Base-by-base conservation (phyloP, 2,329 filamentous ascomycete species). In the Endoconidiophora laricicola region DNA sequence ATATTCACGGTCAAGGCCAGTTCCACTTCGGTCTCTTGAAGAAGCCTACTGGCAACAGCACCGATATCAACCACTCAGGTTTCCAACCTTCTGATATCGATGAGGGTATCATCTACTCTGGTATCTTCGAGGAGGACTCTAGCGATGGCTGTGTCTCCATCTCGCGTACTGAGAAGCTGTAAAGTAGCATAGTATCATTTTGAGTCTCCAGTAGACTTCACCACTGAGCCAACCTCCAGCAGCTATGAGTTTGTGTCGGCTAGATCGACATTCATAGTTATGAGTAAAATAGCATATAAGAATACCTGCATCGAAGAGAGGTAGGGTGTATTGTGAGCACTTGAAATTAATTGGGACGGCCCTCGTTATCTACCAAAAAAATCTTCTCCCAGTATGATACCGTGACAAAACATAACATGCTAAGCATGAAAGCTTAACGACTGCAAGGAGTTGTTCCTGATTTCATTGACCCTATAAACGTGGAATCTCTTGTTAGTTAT, bases 11-110 rank as follows among this genome's bases (percentile, higher is more conserved):
- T 20, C 58, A 64, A 42, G 62, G 63, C 22, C 56, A 63, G 41
- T 72, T 70, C 60, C 77, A 81, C 59, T 70, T 80, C 47, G 77
- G 77, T 36, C 59, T 79, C 1, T 63, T 81, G 52, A 80, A 80
- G 69, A 79, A 79, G 66, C 69, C 72, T 4, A 66, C 71, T 44
- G 65, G 71, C 49, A 55, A 60, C 33, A 62, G 61, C 29, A 58
- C 56, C 43, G 68, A 75, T 56, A 65, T 74, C 38, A 66, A 65
- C 42, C 68, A 68, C 58, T 58, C 65, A 38, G 73, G 70, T 4
- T 66, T 64, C 55, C 73, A 76, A 58, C 63, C 65, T 53, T 55
- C 62, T 7, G 66, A 62, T 22, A 69, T 76, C 51, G 59, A 74
- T 56, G 73, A 76, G 59, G 72, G 72, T 2, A 57, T 76, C 38